Base-by-base conservation (phyloP, 2,329 filamentous ascomycete species). In the Chrysoporthe deuterocubensis region DNA sequence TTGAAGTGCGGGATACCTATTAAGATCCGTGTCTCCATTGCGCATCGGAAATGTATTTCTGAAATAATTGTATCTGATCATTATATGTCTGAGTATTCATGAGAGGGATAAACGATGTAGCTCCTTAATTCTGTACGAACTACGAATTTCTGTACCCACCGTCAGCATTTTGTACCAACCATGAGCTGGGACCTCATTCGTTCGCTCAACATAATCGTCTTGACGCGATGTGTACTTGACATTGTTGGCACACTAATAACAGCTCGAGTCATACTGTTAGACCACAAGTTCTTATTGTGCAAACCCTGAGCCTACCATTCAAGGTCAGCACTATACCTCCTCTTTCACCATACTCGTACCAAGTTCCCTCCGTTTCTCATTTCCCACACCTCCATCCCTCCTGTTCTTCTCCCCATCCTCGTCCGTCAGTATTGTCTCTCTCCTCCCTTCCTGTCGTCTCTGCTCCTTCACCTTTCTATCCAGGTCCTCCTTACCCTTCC, bases 401-500 rank as follows among this genome's bases (percentile, higher is more conserved):
- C 50, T 11, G 18, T 18, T 2, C 7, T 44, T 21, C 34, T 52
- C 37, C 18, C 14, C 34, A 21, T 56, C 34, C 1, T 7, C 34
- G 26, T 43, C 34, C 56, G 14, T 4, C n/a, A 11, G 42, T 18
- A 16, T 37, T 9, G 8, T 6, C 9, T 34, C 42, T 14, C 46
- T 48, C 34, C 5, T 42, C 18, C 26, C 50, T 4, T 52, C 42
- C 52, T 60, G 67, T 14, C 46, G 67, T 37, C 74, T 74, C 70
- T 80, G 75, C 59, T 80, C 79, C 50, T 82, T 79, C 9, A 78
- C 77, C 66, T 74, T 79, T 14, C 76, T 75, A 65, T 78, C 75
- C 78, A 84, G 77, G 71, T 84, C 81, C 40, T 81, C 80, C 72
- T 84, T 88, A 67, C 80, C 77, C 75, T 85, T 77, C 65, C 80